phyloP scores from a whole-genome alignment of 1,284 basidiomycete genomes.

The Ustilago bromivora region DNA sequence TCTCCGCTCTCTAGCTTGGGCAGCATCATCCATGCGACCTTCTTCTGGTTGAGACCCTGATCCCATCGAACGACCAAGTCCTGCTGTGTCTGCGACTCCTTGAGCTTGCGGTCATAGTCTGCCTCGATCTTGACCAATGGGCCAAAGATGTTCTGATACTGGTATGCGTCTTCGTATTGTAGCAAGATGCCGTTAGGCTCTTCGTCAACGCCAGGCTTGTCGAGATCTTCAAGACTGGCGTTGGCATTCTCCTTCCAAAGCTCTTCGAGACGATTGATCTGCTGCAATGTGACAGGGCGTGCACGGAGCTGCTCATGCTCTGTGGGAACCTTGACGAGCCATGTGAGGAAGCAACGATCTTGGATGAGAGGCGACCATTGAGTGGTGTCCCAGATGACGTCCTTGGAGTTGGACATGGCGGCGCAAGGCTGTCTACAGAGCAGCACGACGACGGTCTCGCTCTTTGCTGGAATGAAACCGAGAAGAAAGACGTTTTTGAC shows the following conservation, averaged over 20 bases:
- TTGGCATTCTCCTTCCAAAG: conserved; percentile 96
- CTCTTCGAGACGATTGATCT: conserved; percentile 97
- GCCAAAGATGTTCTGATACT: conserved; percentile 99
- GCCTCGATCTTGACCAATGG: conserved; percentile 99
- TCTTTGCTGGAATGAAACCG: conserved; percentile 98
- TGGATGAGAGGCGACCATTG: conserved; percentile 99
- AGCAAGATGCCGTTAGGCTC: conserved; percentile 91
- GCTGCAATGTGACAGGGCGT: conserved; percentile 92
- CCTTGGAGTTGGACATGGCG: conserved; percentile 85
- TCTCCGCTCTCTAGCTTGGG: conserved; percentile 98
- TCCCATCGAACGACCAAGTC: conserved; percentile 97
- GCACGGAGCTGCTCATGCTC: conserved; percentile 95
- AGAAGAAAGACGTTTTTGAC: conserved; percentile 99
- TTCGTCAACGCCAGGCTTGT: conserved; percentile 78
- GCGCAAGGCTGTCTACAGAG: conserved; percentile 99
- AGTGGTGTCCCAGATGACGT: conserved; percentile 97
- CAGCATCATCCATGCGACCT: conserved; percentile 94
- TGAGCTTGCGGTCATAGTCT: conserved; percentile 96
- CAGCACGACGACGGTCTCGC: conserved; percentile 98
- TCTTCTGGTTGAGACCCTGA: conserved; percentile 95
- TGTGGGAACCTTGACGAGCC: conserved; percentile 96
- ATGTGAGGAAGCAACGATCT: conserved; percentile 96
- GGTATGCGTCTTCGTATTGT: conserved; percentile 95
- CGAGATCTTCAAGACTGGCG: conserved; percentile 94
- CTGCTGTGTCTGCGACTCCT: conserved; percentile 98